Conservation (phyloP, 441 rosid genomes). For the Jatropha multifida region DNA sequence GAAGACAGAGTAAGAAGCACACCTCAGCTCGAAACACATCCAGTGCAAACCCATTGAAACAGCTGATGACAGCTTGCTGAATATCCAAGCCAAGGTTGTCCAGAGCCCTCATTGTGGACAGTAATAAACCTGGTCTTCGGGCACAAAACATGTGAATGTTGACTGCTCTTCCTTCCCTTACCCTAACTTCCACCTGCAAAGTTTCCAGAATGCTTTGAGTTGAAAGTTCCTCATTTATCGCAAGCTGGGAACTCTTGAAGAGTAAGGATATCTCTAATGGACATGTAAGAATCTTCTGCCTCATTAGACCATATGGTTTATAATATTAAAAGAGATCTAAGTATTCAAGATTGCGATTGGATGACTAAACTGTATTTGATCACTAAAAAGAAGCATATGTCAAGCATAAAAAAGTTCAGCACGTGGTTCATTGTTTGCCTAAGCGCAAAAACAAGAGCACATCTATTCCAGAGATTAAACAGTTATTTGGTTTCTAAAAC, state of each 20-base stretch:
- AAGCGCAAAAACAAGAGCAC: neutral
- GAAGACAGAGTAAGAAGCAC: neutral
- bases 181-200: conserved; percentile 54
- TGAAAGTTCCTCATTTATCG: neutral
- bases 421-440: neutral
- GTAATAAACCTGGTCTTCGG: conserved; percentile 55
- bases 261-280: neutral
- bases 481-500: neutral
- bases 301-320: neutral
- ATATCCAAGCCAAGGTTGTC: conserved; percentile 63
- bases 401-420: neutral
- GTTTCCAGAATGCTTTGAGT: neutral
- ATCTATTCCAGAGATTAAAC: neutral
- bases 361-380: neutral
- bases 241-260: neutral
- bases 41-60: conserved; percentile 68
- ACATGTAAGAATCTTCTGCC: neutral
- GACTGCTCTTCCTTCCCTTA: conserved; percentile 69
- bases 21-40: conserved; percentile 73
- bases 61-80: conserved; percentile 69
- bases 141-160: conserved; percentile 75
- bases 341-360: neutral
- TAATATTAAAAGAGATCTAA: neutral
- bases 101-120: conserved; percentile 56
- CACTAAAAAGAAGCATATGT: neutral